These are phyloP conservation scores for Microthlaspi erraticum DNA, from an alignment of 345 rosid genomes.

Conservation along the genomic window DNA sequence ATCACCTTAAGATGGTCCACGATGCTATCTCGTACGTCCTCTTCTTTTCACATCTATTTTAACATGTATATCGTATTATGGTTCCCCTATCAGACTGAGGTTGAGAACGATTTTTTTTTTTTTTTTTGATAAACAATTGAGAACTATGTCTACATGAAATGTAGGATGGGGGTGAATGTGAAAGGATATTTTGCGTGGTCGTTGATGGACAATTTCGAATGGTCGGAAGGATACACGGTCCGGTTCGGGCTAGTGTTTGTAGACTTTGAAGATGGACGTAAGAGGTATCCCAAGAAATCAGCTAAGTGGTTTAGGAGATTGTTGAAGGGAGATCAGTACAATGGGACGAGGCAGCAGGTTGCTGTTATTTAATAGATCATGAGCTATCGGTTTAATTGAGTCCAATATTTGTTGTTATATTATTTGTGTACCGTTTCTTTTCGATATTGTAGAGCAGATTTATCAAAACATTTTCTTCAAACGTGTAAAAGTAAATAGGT, in stretches of 20 bases:
- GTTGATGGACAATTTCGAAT: slow-evolving; percentile 51
- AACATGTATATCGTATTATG: neutral
- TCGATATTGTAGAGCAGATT: neutral
- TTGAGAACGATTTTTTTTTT: too few species aligned
- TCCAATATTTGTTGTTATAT: neutral
- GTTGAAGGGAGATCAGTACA: slow-evolving; percentile 23
- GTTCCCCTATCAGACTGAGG: too few species aligned
- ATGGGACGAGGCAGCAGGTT: slow-evolving; percentile 15
- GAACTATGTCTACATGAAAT: slow-evolving; percentile 12
- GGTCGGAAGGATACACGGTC: slow-evolving; percentile 49
- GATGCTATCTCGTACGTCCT: slow-evolving; percentile 47
- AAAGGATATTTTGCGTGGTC: slow-evolving; percentile 56
- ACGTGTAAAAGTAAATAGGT: neutral
- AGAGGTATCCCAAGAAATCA: slow-evolving; percentile 48
- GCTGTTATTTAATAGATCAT: slow-evolving; percentile 32
- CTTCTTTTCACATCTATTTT: neutral
- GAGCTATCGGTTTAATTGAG: neutral
- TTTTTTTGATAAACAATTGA: too few species aligned
- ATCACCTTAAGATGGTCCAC: slow-evolving; percentile 46
- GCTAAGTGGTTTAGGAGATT: slow-evolving; percentile 44
- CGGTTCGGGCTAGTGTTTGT: slow-evolving; percentile 53
- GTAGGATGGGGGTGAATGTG: slow-evolving; percentile 49
- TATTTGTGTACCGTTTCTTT: neutral
- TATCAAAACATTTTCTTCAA: neutral
- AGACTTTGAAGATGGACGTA: slow-evolving; percentile 45